Conservation (phyloP, 2,329 filamentous ascomycete genomes). For the Chlorencoelia australis region DNA sequence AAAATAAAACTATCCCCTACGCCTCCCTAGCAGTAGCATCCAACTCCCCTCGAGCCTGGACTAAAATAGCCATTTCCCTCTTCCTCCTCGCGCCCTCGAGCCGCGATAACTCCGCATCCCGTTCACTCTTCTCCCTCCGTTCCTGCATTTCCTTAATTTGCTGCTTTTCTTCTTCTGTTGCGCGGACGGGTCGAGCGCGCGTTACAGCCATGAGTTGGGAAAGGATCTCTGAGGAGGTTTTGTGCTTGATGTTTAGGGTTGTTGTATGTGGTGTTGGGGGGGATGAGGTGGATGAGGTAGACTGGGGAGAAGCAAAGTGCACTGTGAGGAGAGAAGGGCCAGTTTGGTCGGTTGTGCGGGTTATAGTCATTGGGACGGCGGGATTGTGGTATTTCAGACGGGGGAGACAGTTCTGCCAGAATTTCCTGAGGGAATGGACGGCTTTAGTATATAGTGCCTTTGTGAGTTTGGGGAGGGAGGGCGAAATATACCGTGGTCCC, state of each 20-base stretch:
- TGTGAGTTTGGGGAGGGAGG: neutral
- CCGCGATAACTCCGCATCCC: constrained; percentile 44
- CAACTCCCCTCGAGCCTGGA: constrained; percentile 37
- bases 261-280: constrained; percentile 37
- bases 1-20: neutral
- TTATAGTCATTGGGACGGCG: constrained; percentile 69
- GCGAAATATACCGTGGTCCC: constrained; percentile 54
- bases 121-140: constrained; percentile 37
- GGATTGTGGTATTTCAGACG: constrained; percentile 95
- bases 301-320: constrained; percentile 40
- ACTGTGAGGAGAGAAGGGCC: constrained; percentile 53
- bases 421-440: constrained; percentile 50
- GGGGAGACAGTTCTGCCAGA: constrained; percentile 76
- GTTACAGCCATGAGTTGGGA: constrained; percentile 52
- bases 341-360: constrained; percentile 49
- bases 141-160: constrained; percentile 49
- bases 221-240: constrained; percentile 52
- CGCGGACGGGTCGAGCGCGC: constrained; percentile 44
- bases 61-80: constrained; percentile 50
- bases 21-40: constrained; percentile 4
- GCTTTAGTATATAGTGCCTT: constrained; percentile 13
- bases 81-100: constrained; percentile 46
- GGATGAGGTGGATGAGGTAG: constrained; percentile 7
- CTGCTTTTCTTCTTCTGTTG: constrained; percentile 48
- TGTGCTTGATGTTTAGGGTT: constrained; percentile 52